Percentiles rank a stretch among this genome's conserved stretches.
phyloP scores from a whole-genome alignment of 2,329 filamentous ascomycete species.

The Colletotrichum spinosum region DNA sequence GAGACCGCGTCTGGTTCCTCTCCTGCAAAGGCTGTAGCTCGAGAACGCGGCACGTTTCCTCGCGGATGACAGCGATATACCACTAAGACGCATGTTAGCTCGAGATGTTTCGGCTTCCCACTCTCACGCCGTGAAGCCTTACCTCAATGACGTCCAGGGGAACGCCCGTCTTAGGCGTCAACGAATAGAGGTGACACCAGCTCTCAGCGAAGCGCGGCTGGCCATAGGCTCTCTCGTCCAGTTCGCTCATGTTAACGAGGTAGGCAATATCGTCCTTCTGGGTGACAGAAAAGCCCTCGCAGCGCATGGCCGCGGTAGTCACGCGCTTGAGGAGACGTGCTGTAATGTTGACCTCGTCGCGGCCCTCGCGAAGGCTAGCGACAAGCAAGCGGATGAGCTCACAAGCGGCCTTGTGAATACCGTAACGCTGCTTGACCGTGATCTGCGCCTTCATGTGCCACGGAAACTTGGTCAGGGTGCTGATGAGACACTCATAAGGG shows the following conservation, averaged over 20 bases:
- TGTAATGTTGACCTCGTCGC: constrained; percentile 60
- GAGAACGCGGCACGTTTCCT: constrained; percentile 59
- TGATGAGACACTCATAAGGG: constrained; percentile 74
- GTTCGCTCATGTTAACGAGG: constrained; percentile 50
- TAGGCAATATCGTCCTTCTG: constrained; percentile 71
- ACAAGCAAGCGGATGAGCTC: constrained; percentile 53
- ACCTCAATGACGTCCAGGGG: constrained; percentile 68
- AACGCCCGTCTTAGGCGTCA: constrained; percentile 60
- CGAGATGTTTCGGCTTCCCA: background rate
- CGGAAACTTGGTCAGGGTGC: constrained; percentile 71
- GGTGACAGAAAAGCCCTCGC: constrained; percentile 69
- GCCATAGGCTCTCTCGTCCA: constrained; percentile 53
- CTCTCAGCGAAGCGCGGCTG: constrained; percentile 59
- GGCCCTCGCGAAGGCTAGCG: constrained; percentile 43
- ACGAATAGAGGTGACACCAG: constrained; percentile 65
- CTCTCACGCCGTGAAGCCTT: constrained; percentile 41
- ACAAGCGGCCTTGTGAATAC: constrained; percentile 62
- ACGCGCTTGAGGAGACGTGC: constrained; percentile 65
- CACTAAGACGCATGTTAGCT: constrained; percentile 54
- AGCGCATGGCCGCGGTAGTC: constrained; percentile 63
- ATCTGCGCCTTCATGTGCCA: constrained; percentile 70
- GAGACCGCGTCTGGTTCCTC: constrained; percentile 51
- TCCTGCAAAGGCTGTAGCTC: constrained; percentile 54
- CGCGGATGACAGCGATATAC: constrained; percentile 67
- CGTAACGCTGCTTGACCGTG: constrained; percentile 67